A percentile compares a stretch with the other conserved stretches of the same genome.
phyloP scores from a whole-genome alignment of 139 green algal species.

The Chloropicon primus region DNA sequence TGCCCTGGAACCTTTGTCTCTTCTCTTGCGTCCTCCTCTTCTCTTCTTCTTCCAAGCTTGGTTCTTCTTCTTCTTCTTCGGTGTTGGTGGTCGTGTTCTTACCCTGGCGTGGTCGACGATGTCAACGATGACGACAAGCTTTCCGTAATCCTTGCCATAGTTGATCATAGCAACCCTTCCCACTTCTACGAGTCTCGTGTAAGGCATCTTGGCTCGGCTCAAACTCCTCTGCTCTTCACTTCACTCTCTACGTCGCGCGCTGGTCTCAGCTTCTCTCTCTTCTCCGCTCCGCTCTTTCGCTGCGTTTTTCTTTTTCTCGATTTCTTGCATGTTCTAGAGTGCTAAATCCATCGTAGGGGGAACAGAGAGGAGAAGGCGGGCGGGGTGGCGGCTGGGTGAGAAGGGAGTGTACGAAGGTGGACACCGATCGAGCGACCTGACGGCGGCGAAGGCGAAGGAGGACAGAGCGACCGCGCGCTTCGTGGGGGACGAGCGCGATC shows the following conservation, averaged over 20 bases:
- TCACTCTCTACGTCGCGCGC: not conserved
- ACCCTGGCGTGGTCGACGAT: constrained; percentile 91
- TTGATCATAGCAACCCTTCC: constrained; percentile 88
- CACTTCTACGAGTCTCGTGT: constrained; percentile 83
- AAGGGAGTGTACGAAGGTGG: too few species aligned
- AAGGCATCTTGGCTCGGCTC: constrained; percentile 53
- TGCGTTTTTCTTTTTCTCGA: too few species aligned
- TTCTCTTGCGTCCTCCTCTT: not conserved
- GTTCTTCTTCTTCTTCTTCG: not conserved
- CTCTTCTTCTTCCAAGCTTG: not conserved
- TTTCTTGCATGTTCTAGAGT: too few species aligned
- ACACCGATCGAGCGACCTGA: too few species aligned
- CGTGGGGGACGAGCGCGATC: too few species aligned
- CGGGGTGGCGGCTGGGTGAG: too few species aligned
- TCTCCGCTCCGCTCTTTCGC: not conserved
- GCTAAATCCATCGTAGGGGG: too few species aligned
- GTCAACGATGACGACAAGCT: constrained; percentile 73
- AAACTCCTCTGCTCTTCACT: constrained; percentile 10
- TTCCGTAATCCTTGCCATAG: constrained; percentile 66
- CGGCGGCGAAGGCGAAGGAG: too few species aligned
- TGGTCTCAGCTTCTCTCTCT: not conserved
- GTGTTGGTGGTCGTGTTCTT: constrained; percentile 4
- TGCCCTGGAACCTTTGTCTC: too few species aligned
- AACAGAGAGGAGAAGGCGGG: too few species aligned
- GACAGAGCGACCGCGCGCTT: too few species aligned